These are phyloP conservation scores for Platanthera zijinensis DNA, from an alignment of 106 monocot genomes.

Conservation along the genomic window DNA sequence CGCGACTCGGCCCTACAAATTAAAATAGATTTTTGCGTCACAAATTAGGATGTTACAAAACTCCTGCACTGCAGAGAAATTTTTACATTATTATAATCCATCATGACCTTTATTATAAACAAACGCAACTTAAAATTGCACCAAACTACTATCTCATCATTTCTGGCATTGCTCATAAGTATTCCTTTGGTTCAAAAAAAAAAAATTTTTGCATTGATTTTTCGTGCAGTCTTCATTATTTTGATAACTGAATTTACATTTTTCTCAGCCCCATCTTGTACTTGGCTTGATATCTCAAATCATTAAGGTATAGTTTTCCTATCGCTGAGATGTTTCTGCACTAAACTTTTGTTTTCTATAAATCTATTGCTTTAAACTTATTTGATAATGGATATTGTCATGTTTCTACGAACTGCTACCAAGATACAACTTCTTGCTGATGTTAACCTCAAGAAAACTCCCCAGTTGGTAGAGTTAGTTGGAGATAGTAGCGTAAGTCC, in stretches of 20 bases:
- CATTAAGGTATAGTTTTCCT: constrained; percentile 24
- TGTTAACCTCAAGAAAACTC: constrained; percentile 38
- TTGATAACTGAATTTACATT: constrained; percentile 11
- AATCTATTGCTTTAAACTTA: not conserved
- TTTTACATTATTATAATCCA: too few relatives aligned
- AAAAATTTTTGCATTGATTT: not conserved
- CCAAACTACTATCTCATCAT: not conserved
- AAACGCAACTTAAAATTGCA: not conserved
- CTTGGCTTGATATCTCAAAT: constrained; percentile 47
- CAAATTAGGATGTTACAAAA: too few relatives aligned
- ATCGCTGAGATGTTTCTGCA: not conserved
- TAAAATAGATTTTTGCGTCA: too few relatives aligned
- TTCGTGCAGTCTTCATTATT: not conserved
- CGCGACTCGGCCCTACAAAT: too few relatives aligned
- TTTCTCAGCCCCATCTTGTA: constrained; percentile 36
- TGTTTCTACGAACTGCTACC: not conserved
- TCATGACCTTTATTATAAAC: too few relatives aligned
- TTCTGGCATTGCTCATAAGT: not conserved
- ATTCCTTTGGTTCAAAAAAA: not conserved
- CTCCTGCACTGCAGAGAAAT: too few relatives aligned
- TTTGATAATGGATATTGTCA: not conserved
- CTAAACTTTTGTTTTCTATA: not conserved
- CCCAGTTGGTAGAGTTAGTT: constrained; percentile 35
- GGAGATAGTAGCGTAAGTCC: constrained; percentile 23
- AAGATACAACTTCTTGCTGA: constrained; percentile 42